A percentile compares a stretch with the other conserved stretches of the same genome.
Evolutionary conservation across 805 yeast genomes (phyloP).

Genomic region (Yarrowia sp.): DNA sequence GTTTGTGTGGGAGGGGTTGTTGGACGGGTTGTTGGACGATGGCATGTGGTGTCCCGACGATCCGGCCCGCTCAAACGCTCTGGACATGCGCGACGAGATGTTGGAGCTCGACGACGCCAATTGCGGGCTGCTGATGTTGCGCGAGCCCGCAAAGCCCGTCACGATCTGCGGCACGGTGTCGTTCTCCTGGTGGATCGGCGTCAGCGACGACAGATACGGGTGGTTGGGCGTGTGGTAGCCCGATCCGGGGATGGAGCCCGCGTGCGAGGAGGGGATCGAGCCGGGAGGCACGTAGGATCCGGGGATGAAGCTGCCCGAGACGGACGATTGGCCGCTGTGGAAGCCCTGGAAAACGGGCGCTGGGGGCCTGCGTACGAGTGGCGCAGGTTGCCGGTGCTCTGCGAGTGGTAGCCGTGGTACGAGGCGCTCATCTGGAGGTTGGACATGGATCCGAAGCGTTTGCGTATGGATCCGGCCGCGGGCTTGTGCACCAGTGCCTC

Average conservation of each 20-base stretch:
- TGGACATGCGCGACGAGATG: conserved; percentile 20
- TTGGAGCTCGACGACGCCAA: conserved; percentile 18
- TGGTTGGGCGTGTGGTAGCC: conserved; percentile 23
- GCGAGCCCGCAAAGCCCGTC: conserved; percentile 20
- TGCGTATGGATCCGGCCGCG: conserved; percentile 18
- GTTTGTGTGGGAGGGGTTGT: conserved; percentile 22
- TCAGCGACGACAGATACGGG: conserved; percentile 13
- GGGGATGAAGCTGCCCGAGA: neutral
- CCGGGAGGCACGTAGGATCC: conserved; percentile 23
- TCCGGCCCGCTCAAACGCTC: conserved; percentile 26
- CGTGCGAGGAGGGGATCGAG: conserved; percentile 9
- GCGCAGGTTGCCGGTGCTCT: conserved; percentile 8
- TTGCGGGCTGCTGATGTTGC: conserved; percentile 17
- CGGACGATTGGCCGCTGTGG: conserved; percentile 8
- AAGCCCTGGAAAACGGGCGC: conserved; percentile 19
- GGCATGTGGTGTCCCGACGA: conserved; percentile 5
- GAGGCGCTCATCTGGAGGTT: conserved; percentile 12
- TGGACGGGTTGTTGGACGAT: neutral
- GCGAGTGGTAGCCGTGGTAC: conserved; percentile 19
- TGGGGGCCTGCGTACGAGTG: neutral
- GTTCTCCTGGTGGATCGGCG: conserved; percentile 17
- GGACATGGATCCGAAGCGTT: conserved; percentile 24
- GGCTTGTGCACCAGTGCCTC: conserved; percentile 15
- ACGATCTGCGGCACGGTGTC: conserved; percentile 13
- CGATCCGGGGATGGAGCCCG: conserved; percentile 15